Evolutionary conservation across 2,329 filamentous ascomycete species (phyloP).

Genomic region (Daldinia sp.): DNA sequence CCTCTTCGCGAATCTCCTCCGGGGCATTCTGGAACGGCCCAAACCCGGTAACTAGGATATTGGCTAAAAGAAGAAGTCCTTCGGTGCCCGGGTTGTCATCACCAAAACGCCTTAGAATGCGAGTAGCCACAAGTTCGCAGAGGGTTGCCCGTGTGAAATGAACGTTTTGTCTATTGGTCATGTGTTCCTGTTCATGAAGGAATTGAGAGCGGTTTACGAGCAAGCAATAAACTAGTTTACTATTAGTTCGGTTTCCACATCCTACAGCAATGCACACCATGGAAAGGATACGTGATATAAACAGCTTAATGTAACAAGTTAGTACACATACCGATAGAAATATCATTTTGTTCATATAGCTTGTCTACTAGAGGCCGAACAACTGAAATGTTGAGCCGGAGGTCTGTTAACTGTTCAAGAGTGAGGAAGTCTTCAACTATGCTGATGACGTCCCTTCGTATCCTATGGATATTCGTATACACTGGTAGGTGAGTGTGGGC

Average conservation of each 20-base stretch:
- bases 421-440: constrained; percentile 74
- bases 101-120: constrained; percentile 81
- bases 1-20: constrained; percentile 70
- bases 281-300: not conserved
- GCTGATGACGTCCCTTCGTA: constrained; percentile 72
- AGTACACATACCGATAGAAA: constrained; percentile 73
- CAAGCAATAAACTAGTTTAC: constrained; percentile 77
- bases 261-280: not conserved
- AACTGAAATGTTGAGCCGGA: constrained; percentile 83
- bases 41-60: constrained; percentile 85
- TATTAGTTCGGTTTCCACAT: constrained; percentile 38
- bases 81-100: constrained; percentile 79
- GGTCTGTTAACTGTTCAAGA: constrained; percentile 81
- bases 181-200: constrained; percentile 79
- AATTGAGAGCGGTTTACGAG: constrained; percentile 86
- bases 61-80: constrained; percentile 78
- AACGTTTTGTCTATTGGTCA: constrained; percentile 83
- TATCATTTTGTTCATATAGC: constrained; percentile 81
- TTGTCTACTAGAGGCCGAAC: constrained; percentile 87
- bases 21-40: constrained; percentile 89
- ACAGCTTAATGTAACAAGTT: not conserved
- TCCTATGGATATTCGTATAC: constrained; percentile 82
- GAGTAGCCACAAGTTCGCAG: constrained; percentile 83
- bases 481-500: constrained; percentile 74
- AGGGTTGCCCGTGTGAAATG: constrained; percentile 81